Percentiles rank a stretch among this genome's conserved stretches.
Conservation (phyloP, 495 filamentous ascomycete species). For the Aspergillus asperescens region DNA sequence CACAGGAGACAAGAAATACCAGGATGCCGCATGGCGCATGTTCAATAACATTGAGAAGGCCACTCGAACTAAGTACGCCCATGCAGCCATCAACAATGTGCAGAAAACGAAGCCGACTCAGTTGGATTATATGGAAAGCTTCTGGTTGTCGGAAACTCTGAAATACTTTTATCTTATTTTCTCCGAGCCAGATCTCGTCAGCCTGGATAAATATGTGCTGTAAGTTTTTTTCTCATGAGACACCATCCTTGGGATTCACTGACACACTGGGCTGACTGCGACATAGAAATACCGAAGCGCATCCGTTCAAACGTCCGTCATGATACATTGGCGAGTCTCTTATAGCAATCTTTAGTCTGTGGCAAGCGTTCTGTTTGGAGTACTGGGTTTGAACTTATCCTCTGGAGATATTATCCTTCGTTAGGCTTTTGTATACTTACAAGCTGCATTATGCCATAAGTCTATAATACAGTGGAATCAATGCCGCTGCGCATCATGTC, state of each 20-base stretch:
- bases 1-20: slow-evolving; percentile 60
- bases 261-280: slow-evolving; percentile 7
- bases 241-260: background rate
- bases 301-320: slow-evolving; percentile 56
- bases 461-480: background rate
- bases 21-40: slow-evolving; percentile 73
- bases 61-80: slow-evolving; percentile 54
- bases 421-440: background rate
- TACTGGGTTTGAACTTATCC: background rate
- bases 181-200: slow-evolving; percentile 60
- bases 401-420: background rate
- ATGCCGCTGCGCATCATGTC: background rate
- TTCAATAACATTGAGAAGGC: slow-evolving; percentile 57
- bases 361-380: background rate
- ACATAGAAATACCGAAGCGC: slow-evolving; percentile 66
- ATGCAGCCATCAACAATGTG: slow-evolving; percentile 58
- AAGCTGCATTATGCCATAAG: background rate
- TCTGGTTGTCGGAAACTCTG: slow-evolving; percentile 70
- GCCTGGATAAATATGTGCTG: slow-evolving; percentile 66
- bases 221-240: slow-evolving; percentile 22
- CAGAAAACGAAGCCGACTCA: slow-evolving; percentile 28
- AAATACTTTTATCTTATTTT: slow-evolving; percentile 96
- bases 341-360: background rate
- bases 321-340: background rate
- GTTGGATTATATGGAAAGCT: slow-evolving; percentile 52